A percentile compares a stretch with the other conserved stretches of the same genome.
Evolutionary conservation across 2,329 filamentous ascomycete species (phyloP).

Genomic region (Aspergillus aculeatus): DNA sequence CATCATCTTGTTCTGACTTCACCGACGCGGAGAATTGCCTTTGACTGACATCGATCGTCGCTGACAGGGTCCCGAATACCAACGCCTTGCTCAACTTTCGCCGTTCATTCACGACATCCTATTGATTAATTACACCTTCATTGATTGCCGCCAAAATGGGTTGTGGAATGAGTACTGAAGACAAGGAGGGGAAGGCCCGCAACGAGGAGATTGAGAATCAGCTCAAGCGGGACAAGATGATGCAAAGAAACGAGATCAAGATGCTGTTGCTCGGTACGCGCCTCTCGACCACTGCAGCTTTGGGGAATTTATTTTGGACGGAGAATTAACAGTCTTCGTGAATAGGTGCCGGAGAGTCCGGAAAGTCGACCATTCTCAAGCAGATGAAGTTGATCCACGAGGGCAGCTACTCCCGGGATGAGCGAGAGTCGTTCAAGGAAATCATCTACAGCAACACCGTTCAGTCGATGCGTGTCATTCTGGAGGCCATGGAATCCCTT

Average conservation of each 20-base stretch:
- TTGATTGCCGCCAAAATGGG: conserved; percentile 72
- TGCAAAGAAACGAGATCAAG: conserved; percentile 99
- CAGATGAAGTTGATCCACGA: conserved; percentile 99
- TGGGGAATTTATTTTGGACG: background rate
- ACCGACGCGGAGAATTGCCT: conserved; percentile 16
- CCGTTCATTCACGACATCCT: conserved; percentile 2
- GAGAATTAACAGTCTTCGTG: conserved; percentile 16
- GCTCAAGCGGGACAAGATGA: conserved; percentile 96
- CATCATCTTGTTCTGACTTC: conserved; percentile 9
- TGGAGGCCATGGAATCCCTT: conserved; percentile 67
- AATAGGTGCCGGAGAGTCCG: conserved; percentile 92
- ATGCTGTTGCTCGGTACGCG: conserved; percentile 92
- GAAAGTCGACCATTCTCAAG: conserved; percentile 91
- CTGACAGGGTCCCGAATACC: background rate
- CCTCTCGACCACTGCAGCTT: background rate
- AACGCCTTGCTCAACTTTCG: conserved; percentile 9
- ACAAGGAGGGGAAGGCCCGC: conserved; percentile 99
- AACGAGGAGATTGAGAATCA: conserved; percentile 99
- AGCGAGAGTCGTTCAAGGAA: conserved; percentile 68
- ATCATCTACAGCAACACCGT: conserved; percentile 72
- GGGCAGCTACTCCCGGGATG: conserved; percentile 94
- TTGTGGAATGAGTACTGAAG: conserved; percentile 99
- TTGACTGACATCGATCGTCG: conserved; percentile 9
- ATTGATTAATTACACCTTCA: conserved; percentile 11
- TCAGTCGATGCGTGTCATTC: conserved; percentile 68